Evolutionary conservation across 352 stramenopile genomes (phyloP).

Genomic region (Pythium rhizo-oryzae): DNA sequence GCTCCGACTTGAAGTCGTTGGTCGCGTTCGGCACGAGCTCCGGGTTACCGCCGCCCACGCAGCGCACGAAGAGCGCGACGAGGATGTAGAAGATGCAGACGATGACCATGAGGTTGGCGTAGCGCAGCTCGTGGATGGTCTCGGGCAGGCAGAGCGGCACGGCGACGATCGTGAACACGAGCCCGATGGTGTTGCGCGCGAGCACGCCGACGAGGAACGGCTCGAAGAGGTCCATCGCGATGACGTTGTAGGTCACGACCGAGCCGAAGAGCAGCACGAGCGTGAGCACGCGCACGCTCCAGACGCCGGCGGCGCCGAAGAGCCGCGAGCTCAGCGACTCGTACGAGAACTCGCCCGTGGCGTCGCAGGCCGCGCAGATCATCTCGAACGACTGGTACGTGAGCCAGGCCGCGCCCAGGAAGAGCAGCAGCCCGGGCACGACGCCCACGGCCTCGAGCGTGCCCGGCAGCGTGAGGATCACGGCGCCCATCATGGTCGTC

Average conservation of each 20-base stretch:
- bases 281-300: constrained; percentile 72
- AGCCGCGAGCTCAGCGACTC: constrained; percentile 80
- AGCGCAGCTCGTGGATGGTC: constrained; percentile 83
- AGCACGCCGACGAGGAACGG: constrained; percentile 64
- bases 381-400: constrained; percentile 78
- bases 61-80: constrained; percentile 57
- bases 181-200: constrained; percentile 60
- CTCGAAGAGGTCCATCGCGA: constrained; percentile 85
- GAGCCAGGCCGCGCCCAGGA: constrained; percentile 56
- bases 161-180: constrained; percentile 65
- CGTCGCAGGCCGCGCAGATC: constrained; percentile 65
- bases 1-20: constrained; percentile 62
- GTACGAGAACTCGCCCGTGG: constrained; percentile 72
- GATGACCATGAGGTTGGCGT: constrained; percentile 79
- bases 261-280: constrained; percentile 78
- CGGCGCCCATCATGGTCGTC: constrained; percentile 85
- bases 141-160: constrained; percentile 81
- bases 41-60: constrained; percentile 43
- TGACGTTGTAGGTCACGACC: constrained; percentile 84
- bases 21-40: constrained; percentile 42
- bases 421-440: constrained; percentile 53
- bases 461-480: constrained; percentile 72
- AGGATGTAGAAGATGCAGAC: constrained; percentile 85
- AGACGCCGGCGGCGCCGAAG: constrained; percentile 67
- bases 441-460: constrained; percentile 64